Base-by-base conservation (phyloP, 192 early-diverging fungal genomes). In the Coemansia sp. region DNA sequence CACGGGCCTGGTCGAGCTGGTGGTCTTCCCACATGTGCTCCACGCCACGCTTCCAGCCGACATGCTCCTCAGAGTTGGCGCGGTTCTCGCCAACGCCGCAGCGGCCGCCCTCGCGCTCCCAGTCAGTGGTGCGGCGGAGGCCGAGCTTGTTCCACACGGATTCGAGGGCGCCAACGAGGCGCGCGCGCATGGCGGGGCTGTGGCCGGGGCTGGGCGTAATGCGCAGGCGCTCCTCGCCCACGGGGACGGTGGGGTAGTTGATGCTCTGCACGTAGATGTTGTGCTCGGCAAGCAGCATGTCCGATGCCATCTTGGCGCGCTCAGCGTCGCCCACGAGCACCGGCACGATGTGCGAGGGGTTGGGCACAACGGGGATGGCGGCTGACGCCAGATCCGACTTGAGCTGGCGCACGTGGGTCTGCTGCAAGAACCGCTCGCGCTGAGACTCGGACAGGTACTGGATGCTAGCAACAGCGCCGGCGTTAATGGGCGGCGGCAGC, bases 331-430 rank as follows among this genome's bases (percentile, higher is more conserved):
- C 97, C 21, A 99, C 90, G 57, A 99, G 89, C 27, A 99, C 94
- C 27, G 97, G 97, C 51, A 99, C 97, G 84, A 99, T 99, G 81
- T 99, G 97, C 72, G 94, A 95, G 24, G 97, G 97, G 84, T 99
- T 99, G 72, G 97, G 97, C 44, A 97, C 88, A 17, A 98, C 97
- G 24, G 97, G 97, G 70, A 99, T 96, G 61, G 92, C 95, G 27
- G 93, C 84, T 17, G 86, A 78, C 42, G 84, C 88, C 64, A 99
- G 77, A 21, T 87, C 89, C 34, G 85, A 74, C 86, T 99, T 99
- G 66, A 99, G 88, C 48, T 86, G 74, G 42, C 94, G 91, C 68
- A 91, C 94, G 83, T 99, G 92, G 61, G 93, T 83, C 83, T 99
- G 97, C 85, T 99, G 97, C 64, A 88, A 86, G 68, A 87, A 86